Percentiles rank a stretch among this genome's conserved stretches.
Evolutionary conservation across 2,329 filamentous ascomycete species (phyloP).

Genomic region (Phialemoniopsis sp.): DNA sequence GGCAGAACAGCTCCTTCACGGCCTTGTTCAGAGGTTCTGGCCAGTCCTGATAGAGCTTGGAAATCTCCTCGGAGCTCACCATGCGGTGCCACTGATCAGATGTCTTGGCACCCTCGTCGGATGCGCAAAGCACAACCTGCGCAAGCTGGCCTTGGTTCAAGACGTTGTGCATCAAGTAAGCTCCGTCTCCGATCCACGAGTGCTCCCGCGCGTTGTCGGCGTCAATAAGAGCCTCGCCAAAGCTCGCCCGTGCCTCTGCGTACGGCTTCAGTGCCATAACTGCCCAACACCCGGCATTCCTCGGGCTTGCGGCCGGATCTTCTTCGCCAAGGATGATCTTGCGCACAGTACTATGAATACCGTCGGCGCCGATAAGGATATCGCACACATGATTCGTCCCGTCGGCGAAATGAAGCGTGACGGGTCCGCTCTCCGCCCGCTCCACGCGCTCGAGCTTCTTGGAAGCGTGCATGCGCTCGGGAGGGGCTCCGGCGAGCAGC

Average conservation of each 20-base stretch:
- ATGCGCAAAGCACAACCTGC: slow-evolving; percentile 11
- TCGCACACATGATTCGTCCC: slow-evolving; percentile 37
- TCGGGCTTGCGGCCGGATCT: slow-evolving; percentile 12
- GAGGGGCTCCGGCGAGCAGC: slow-evolving; percentile 37
- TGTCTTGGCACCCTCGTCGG: slow-evolving; percentile 7
- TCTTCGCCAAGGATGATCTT: slow-evolving; percentile 22
- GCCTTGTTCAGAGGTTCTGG: slow-evolving; percentile 13
- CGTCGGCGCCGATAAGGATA: slow-evolving; percentile 47
- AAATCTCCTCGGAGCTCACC: slow-evolving; percentile 12
- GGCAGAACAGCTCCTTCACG: slow-evolving; percentile 14
- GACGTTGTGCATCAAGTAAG: slow-evolving; percentile 10
- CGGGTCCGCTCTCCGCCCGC: slow-evolving; percentile 11
- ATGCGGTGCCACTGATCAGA: slow-evolving; percentile 12
- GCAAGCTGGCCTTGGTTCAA: slow-evolving; percentile 4
- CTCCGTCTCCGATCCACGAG: slow-evolving; percentile 11
- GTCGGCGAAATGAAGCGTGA: slow-evolving; percentile 41
- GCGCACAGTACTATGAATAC: slow-evolving; percentile 42
- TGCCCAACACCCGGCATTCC: slow-evolving; percentile 13
- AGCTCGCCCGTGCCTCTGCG: slow-evolving; percentile 9
- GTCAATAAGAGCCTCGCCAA: slow-evolving; percentile 11
- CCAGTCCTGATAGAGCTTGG: slow-evolving; percentile 10
- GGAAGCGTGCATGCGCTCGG: slow-evolving; percentile 32
- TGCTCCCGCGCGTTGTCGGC: slow-evolving; percentile 15
- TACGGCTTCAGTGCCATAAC: slow-evolving; percentile 15
- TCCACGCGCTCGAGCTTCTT: slow-evolving; percentile 33